Base-by-base conservation (phyloP, 2,329 filamentous ascomycete genomes). In the Fusarium avenaceum region DNA sequence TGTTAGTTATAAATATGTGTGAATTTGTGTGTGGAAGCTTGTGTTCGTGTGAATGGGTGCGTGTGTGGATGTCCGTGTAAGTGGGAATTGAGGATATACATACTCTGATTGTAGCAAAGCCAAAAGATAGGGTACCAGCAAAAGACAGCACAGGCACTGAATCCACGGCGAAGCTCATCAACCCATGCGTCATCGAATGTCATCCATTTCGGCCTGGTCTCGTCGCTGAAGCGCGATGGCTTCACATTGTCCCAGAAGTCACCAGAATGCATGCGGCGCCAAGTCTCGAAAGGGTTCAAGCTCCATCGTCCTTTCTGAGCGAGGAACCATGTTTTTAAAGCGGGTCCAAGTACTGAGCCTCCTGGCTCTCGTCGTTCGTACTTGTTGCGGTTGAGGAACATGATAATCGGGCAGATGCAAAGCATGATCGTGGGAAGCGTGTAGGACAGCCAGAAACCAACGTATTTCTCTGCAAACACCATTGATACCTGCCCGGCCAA, bases 131-230 rank as follows among this genome's bases (percentile, higher is more conserved):
- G 90, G 57, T 88, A 89, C 83, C 88, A 92, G 67, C 86, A 75
- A 76, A 92, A 94, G 8, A 93, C 90, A 43, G 86, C 82, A 76
- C 90, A 92, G 17, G 90, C 90, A 55, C 84, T 82, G 67, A 92
- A 84, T 10, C 90, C 91, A 79, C 91, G 88, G 43, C 83, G 83
- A 28, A 93, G 85, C 75, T 93, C 90, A 74, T 92, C 91, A 38
- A 94, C 91, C 90, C 90, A 94, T 20, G 86, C 86, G 69, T 94
- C 92, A 66, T 94, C 90, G 71, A 93, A 93, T 4, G 86, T 90
- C 89, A 94, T 94, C 90, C 90, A 93, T 1, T 71, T 69, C 0
- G 89, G 91, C 38, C 86, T 87, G 48, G 80, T 78, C 20, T 79
- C 79, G 42, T 84, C 80, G 22, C 82, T 81, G 39, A 91, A 85